These are phyloP conservation scores for Colletotrichum ledebouriae DNA, from an alignment of 2,329 filamentous ascomycete species.

Conservation along the genomic window DNA sequence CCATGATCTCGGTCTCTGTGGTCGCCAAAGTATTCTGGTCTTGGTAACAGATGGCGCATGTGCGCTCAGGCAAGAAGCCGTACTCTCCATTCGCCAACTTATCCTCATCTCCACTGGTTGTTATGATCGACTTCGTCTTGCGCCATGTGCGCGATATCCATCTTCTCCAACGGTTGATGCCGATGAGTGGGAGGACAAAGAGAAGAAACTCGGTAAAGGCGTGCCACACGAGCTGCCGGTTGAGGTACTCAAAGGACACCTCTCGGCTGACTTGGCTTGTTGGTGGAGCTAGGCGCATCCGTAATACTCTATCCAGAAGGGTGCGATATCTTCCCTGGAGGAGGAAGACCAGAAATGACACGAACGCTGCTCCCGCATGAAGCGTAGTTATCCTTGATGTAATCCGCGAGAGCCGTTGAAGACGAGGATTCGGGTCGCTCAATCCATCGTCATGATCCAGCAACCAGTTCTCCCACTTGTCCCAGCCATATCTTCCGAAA, in stretches of 20 bases:
- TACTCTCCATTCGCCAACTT: constrained; percentile 78
- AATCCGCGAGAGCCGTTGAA: constrained; percentile 73
- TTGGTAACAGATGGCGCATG: constrained; percentile 96
- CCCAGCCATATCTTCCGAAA: constrained; percentile 90
- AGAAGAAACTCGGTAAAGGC: constrained; percentile 99
- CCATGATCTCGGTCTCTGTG: constrained; percentile 82
- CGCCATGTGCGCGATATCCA: constrained; percentile 92
- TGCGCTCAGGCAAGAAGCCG: constrained; percentile 89
- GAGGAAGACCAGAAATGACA: constrained; percentile 91
- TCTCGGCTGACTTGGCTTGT: constrained; percentile 89
- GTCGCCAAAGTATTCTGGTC: constrained; percentile 83
- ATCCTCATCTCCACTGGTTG: constrained; percentile 60
- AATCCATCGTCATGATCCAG: constrained; percentile 82
- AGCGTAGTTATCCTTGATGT: constrained; percentile 78
- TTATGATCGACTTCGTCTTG: constrained; percentile 77
- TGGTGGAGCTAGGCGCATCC: constrained; percentile 86
- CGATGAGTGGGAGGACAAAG: constrained; percentile 95
- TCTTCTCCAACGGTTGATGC: constrained; percentile 91
- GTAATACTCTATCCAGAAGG: constrained; percentile 85
- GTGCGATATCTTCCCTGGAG: constrained; percentile 93
- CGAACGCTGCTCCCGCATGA: constrained; percentile 85
- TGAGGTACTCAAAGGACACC: constrained; percentile 97
- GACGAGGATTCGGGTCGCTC: constrained; percentile 63
- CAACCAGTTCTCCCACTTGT: constrained; percentile 90
- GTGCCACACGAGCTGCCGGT: constrained; percentile 98